These are phyloP conservation scores for Alloascoidea hylecoeti DNA, from an alignment of 805 yeast genomes.

Conservation along the genomic window DNA sequence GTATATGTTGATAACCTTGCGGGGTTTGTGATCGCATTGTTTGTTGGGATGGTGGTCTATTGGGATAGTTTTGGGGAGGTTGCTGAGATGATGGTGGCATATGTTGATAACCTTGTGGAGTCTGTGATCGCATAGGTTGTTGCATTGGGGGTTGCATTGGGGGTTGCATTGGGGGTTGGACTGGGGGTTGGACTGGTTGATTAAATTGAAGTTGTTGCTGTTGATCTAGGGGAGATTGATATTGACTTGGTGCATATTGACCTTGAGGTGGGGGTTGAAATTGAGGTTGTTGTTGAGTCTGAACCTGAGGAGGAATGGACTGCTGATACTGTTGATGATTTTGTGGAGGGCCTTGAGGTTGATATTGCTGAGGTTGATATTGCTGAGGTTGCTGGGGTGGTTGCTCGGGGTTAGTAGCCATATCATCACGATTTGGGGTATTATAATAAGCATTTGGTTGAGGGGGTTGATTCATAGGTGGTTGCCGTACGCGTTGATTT, in stretches of 20 bases:
- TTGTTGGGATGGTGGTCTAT: too few species aligned
- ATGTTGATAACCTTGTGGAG: slow-evolving; percentile 6
- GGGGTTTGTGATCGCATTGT: too few species aligned
- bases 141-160: slow-evolving; percentile 2
- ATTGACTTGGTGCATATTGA: not conserved
- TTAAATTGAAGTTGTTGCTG: slow-evolving; percentile 5
- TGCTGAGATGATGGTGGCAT: too few species aligned
- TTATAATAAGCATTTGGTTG: too few species aligned
- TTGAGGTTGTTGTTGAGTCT: slow-evolving; percentile 6
- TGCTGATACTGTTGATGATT: slow-evolving; percentile 5
- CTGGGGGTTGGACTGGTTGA: slow-evolving; percentile 10
- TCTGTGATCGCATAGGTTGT: slow-evolving; percentile 2
- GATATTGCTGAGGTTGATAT: slow-evolving; percentile 3
- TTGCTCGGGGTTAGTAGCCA: too few species aligned
- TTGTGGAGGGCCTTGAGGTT: slow-evolving; percentile 5
- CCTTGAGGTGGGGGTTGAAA: slow-evolving; percentile 3
- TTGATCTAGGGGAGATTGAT: not conserved
- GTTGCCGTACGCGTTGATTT: too few species aligned
- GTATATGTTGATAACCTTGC: slow-evolving; percentile 4
- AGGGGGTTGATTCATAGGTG: too few species aligned
- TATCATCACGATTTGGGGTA: too few species aligned
- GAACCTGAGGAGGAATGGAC: slow-evolving; percentile 4
- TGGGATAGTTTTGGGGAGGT: too few species aligned
- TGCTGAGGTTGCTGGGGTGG: not conserved
- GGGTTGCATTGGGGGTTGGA: slow-evolving; percentile 23